Conservation (phyloP, 2,329 filamentous ascomycete species). For the Arthrobotrys entomopaga region DNA sequence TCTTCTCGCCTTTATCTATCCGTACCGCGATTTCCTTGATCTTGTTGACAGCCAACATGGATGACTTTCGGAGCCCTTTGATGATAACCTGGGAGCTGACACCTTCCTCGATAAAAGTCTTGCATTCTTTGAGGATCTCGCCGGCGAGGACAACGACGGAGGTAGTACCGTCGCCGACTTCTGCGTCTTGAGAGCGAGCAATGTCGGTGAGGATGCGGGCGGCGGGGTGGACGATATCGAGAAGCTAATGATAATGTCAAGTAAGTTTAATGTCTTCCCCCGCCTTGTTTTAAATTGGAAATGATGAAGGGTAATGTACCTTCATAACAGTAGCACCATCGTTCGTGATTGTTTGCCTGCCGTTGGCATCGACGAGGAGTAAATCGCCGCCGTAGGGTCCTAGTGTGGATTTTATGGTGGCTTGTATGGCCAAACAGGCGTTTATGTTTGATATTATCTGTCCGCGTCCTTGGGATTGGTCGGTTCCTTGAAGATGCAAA, state of each 20-base stretch:
- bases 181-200: slow-evolving; percentile 96
- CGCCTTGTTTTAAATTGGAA: too few species aligned
- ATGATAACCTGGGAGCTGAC: slow-evolving; percentile 98
- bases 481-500: slow-evolving; percentile 74
- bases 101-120: slow-evolving; percentile 94
- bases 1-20: slow-evolving; percentile 81
- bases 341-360: slow-evolving; percentile 96
- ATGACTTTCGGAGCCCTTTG: slow-evolving; percentile 90
- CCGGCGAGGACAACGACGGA: slow-evolving; percentile 97
- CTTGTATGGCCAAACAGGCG: slow-evolving; percentile 93
- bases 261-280: too few species aligned
- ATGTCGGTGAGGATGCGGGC: slow-evolving; percentile 98
- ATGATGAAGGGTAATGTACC: slow-evolving; percentile 65
- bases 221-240: slow-evolving; percentile 97
- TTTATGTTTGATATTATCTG: slow-evolving; percentile 99
- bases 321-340: slow-evolving; percentile 99
- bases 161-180: slow-evolving; percentile 97
- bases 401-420: slow-evolving; percentile 93
- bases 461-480: slow-evolving; percentile 94
- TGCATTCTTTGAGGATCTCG: slow-evolving; percentile 95
- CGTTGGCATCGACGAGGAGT: slow-evolving; percentile 94
- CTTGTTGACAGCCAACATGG: slow-evolving; percentile 94
- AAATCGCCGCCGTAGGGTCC: slow-evolving; percentile 97
- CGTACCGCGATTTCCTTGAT: slow-evolving; percentile 95
- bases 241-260: slow-evolving; percentile 70